Base-by-base conservation (phyloP, 2,329 filamentous ascomycete species). In the Aspergillus sojae region DNA sequence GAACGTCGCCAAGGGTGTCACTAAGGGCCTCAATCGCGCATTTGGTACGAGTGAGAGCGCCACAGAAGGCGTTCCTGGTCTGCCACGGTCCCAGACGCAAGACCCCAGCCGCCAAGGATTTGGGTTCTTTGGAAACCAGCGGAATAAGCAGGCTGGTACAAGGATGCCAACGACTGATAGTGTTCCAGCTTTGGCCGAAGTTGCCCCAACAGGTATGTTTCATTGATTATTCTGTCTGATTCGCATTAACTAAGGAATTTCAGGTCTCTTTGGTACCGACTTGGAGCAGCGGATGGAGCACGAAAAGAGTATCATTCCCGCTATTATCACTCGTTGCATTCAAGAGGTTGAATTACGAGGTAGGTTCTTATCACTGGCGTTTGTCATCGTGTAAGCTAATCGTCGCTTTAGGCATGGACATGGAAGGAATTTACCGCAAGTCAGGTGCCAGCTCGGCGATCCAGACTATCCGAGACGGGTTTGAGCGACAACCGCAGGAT, bases 381-480 rank as follows among this genome's bases (percentile, higher is more conserved):
- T 34, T 32, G 4, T 50, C 4, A n/a, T 55, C 61, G 19, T 5
- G 39, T 3, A 48, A 60, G 52, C 68, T 72, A 66, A 74, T 30
- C 6, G 12, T 39, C 50, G 12, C 23, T 48, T 30, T 62, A 85
- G 83, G 84, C 53, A 97, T 99, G 92, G 94, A 98, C 72, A 88
- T 96, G 70, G 95, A 98, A 80, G 95, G 95, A 66, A 96, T 99
- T 71, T 99, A 99, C 81, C 89, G 95, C 73, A 99, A 99, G 84
- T 97, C 94, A 57, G 95, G 95, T 62, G 95, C 94, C 69, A 93
- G 91, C 72, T 93, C 92, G 10, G 93, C 96, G 77, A 91, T 97
- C 75, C 96, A 96, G 77, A 85, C 87, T 72, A 92, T 99, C 70
- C 92, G 94, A 73, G 91, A 94, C 69, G 93, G 94, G 14, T 98